phyloP scores from a whole-genome alignment of 2,329 filamentous ascomycete genomes.

The Fusarium avenaceum region DNA sequence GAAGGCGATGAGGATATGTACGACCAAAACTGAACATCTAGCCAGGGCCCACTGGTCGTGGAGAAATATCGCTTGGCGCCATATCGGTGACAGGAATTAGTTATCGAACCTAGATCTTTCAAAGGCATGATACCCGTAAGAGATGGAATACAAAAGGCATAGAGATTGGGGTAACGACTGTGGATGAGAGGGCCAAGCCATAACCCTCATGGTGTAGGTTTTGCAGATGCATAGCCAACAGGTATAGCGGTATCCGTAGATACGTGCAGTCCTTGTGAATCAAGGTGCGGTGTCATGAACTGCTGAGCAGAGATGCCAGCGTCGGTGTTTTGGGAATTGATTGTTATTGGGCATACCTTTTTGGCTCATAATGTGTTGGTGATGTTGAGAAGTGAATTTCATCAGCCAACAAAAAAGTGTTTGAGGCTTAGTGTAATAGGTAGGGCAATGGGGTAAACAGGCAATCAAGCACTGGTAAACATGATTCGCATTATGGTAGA shows the following conservation, averaged over 20 bases:
- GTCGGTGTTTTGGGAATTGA: slow-evolving; percentile 33
- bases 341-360: neutral
- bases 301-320: slow-evolving; percentile 19
- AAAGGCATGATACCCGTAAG: slow-evolving; percentile 15
- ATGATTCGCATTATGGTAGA: slow-evolving; percentile 3
- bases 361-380: neutral
- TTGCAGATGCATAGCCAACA: neutral
- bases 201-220: neutral
- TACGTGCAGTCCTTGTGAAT: neutral
- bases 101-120: slow-evolving; percentile 3
- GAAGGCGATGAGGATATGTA: slow-evolving; percentile 66
- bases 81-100: neutral
- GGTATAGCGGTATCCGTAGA: slow-evolving; percentile 1
- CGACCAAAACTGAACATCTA: slow-evolving; percentile 43
- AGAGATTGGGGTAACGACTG: neutral
- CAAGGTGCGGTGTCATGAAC: slow-evolving; percentile 9
- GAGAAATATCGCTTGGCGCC: neutral
- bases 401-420: neutral
- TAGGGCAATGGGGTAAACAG: slow-evolving; percentile 4
- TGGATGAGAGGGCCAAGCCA: neutral
- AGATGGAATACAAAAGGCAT: slow-evolving; percentile 5
- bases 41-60: neutral
- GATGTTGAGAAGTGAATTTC: neutral
- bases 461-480: neutral
- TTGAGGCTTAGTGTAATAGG: slow-evolving; percentile 9